These are phyloP conservation scores for Hymenoscyphus scutula DNA, from an alignment of 2,329 filamentous ascomycete genomes.

Conservation along the genomic window DNA sequence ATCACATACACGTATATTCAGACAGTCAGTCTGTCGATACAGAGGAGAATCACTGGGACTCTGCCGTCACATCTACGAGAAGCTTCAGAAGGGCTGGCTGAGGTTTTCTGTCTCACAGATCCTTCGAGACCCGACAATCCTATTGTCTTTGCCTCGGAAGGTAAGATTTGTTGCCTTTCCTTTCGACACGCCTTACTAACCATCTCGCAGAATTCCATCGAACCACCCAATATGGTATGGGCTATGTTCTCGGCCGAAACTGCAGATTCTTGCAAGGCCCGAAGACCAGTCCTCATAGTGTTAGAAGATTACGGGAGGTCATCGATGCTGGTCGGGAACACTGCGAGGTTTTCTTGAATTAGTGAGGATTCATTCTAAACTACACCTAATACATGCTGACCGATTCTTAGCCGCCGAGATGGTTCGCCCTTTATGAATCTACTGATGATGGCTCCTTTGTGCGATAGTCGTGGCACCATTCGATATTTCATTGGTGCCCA, in stretches of 20 bases:
- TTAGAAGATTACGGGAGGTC: constrained; percentile 60
- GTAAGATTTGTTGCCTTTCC: constrained; percentile 39
- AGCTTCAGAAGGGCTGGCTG: constrained; percentile 71
- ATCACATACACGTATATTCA: constrained; percentile 67
- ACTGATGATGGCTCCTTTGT: constrained; percentile 61
- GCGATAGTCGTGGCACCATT: constrained; percentile 59
- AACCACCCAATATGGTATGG: constrained; percentile 72
- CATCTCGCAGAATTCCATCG: constrained; percentile 62
- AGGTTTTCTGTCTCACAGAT: constrained; percentile 76
- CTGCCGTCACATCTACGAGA: constrained; percentile 62
- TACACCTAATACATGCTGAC: constrained; percentile 11
- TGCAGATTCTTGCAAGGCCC: constrained; percentile 78
- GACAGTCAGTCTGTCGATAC: constrained; percentile 67
- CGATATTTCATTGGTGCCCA: constrained; percentile 66
- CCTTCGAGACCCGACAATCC: constrained; percentile 71
- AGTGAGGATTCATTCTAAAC: constrained; percentile 43
- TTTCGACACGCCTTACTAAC: constrained; percentile 2
- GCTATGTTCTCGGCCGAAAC: constrained; percentile 71
- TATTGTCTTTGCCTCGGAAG: constrained; percentile 74
- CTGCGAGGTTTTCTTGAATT: constrained; percentile 74
- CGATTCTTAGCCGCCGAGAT: constrained; percentile 52
- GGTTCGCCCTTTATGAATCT: constrained; percentile 68
- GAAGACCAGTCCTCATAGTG: constrained; percentile 62
- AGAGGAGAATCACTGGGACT: constrained; percentile 64
- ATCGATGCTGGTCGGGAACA: constrained; percentile 64